phyloP scores from a whole-genome alignment of 805 yeast species.

The Ogataea trehalophila region DNA sequence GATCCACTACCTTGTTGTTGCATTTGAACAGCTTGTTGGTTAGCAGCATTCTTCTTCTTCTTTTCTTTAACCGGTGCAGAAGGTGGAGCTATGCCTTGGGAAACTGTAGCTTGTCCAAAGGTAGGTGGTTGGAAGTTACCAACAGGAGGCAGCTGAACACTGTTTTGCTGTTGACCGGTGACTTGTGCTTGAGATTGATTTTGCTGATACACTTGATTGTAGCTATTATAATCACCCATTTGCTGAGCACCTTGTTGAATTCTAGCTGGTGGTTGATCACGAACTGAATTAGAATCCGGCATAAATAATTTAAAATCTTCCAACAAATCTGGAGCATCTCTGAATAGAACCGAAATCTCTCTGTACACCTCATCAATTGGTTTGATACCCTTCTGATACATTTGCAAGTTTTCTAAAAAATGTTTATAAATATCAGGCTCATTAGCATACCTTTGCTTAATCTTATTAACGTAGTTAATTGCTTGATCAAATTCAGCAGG shows the following conservation, averaged over 20 bases:
- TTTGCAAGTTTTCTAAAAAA: slow-evolving; percentile 90
- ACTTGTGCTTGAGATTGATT: slow-evolving; percentile 16
- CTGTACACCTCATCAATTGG: slow-evolving; percentile 94
- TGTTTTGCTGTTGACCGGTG: slow-evolving; percentile 18
- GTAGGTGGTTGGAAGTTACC: slow-evolving; percentile 79
- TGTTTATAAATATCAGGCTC: slow-evolving; percentile 96
- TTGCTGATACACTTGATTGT: slow-evolving; percentile 16
- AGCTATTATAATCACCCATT: slow-evolving; percentile 14
- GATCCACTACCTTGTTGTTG: slow-evolving; percentile 2
- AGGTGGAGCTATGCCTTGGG: slow-evolving; percentile 12
- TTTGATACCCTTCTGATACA: slow-evolving; percentile 93
- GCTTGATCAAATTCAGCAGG: slow-evolving; percentile 98
- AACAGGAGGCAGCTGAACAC: slow-evolving; percentile 74
- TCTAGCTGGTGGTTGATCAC: slow-evolving; percentile 25
- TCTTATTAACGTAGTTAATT: slow-evolving; percentile 91
- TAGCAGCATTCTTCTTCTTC: slow-evolving; percentile 24
- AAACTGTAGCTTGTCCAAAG: slow-evolving; percentile 20
- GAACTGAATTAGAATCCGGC: slow-evolving; percentile 61
- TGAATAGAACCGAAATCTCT: slow-evolving; percentile 84
- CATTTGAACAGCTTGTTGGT: slow-evolving; percentile 11
- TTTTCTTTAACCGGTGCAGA: slow-evolving; percentile 21
- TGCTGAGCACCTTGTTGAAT: slow-evolving; percentile 14
- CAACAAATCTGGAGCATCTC: slow-evolving; percentile 88
- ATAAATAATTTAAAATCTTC: slow-evolving; percentile 94
- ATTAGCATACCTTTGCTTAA: slow-evolving; percentile 85